Evolutionary conservation across 345 rosid species (phyloP), one percentile per base, ranked within the genome.

Genomic region (Linum usitatissimum): DNA sequence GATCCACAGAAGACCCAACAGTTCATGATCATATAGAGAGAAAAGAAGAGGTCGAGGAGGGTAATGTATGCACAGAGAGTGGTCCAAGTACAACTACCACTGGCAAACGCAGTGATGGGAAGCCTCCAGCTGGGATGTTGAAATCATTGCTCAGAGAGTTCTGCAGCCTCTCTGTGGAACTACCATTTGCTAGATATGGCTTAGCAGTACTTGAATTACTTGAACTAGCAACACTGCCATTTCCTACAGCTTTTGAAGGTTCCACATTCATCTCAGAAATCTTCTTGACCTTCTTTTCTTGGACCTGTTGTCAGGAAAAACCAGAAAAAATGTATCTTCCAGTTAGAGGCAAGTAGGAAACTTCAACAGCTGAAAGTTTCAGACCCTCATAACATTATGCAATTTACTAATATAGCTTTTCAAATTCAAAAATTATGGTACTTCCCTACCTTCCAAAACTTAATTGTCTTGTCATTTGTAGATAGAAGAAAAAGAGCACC

Each of bases 211-310:
- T 70, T 23, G 83, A 69, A 62, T 30, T 66, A 68, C 84, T 77
- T 68, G 92, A 61, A 68, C 83, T 58, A 58, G 61, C 40, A 66
- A 64, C 45, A 55, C 72, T 59, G 62, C 84, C 82, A 56, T 73
- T 81, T 72, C 84, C 84, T 54, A 70, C 55, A 58, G 76, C 64
- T 69, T 66, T 79, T 48, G 74, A 73, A 34, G 84, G 81, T 65
- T 84, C 83, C 62, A 84, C 78, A 82, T 91, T 91, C 85, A 83
- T 75, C 67, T 87, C 90, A 73, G 73, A 75, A 58, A 91, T 80
- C 77, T 87, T 86, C 85, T 86, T 91, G 64, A 91, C 77, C 85
- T 91, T 88, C 79, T 91, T 91, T 77, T 91, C 97, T 74, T 88
- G 96, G 60, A 91, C 91, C 97, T 91, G 83, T 67, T 31, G 49